Evolutionary conservation across 2,329 filamentous ascomycete species (phyloP).

Genomic region (Myrmaecium sp.): DNA sequence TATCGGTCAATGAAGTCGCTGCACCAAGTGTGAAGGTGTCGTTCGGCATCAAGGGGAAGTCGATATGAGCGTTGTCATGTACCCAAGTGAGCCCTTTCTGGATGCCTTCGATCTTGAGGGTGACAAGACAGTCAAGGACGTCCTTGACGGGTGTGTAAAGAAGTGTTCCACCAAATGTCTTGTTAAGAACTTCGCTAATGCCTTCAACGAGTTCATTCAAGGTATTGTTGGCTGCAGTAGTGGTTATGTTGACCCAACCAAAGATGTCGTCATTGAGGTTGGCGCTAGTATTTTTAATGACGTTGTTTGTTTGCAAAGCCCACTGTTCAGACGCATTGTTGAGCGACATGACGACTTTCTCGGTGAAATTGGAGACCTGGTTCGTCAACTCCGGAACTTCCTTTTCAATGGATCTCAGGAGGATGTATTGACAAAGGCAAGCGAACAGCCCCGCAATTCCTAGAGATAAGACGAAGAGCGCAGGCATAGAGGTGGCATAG

Average conservation of each 20-base stretch:
- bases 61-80: conserved; percentile 66
- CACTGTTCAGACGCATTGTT: conserved; percentile 58
- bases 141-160: conserved; percentile 63
- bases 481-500: conserved; percentile 71
- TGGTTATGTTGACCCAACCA: conserved; percentile 74
- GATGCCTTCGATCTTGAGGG: conserved; percentile 68
- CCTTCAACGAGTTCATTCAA: conserved; percentile 66
- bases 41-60: conserved; percentile 60
- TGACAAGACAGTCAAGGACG: conserved; percentile 73
- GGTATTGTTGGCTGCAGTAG: conserved; percentile 66
- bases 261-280: conserved; percentile 75
- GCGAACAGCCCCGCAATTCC: conserved; percentile 68
- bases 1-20: conserved; percentile 32
- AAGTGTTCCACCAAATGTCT: conserved; percentile 66
- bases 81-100: conserved; percentile 91
- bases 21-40: conserved; percentile 75
- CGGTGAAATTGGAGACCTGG: conserved; percentile 64
- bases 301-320: conserved; percentile 59
- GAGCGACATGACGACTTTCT: conserved; percentile 56
- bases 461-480: conserved; percentile 72
- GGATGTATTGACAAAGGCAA: conserved; percentile 64
- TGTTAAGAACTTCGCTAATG: conserved; percentile 57
- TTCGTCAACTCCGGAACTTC: conserved; percentile 58
- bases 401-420: conserved; percentile 57
- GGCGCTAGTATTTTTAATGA: conserved; percentile 45